These are phyloP conservation scores for Colletotrichum musae DNA, from an alignment of 2,329 filamentous ascomycete genomes.

Conservation along the genomic window DNA sequence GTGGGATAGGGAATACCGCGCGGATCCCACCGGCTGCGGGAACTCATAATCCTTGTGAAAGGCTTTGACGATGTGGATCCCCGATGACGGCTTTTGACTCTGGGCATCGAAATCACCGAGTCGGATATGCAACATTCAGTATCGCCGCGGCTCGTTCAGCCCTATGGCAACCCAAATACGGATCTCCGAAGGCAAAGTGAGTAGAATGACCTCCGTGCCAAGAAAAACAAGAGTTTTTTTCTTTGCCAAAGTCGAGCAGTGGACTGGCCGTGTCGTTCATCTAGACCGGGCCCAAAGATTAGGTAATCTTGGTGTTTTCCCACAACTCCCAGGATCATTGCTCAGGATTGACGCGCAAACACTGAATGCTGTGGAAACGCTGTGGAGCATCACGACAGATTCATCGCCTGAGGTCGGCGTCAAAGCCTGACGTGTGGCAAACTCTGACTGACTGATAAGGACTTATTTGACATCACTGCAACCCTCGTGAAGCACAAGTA, in stretches of 20 bases:
- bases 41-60: conserved; percentile 25
- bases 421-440: conserved; percentile 30
- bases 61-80: conserved; percentile 20
- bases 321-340: background rate
- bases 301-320: background rate
- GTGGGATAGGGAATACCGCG: conserved; percentile 7
- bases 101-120: conserved; percentile 6
- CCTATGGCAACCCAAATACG: background rate
- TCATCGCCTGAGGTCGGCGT: conserved; percentile 23
- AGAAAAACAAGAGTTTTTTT: conserved; percentile 1
- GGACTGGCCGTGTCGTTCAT: background rate
- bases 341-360: conserved; percentile 26
- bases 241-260: background rate
- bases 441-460: conserved; percentile 18
- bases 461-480: conserved; percentile 23
- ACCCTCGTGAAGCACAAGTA: background rate
- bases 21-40: conserved; percentile 1
- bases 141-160: conserved; percentile 7
- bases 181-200: background rate
- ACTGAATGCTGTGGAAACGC: conserved; percentile 21
- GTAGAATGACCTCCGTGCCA: conserved; percentile 1
- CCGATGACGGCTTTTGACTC: conserved; percentile 19
- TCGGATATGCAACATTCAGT: background rate
- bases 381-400: conserved; percentile 27
- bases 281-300: background rate